Evolutionary conservation across 2,329 filamentous ascomycete genomes (phyloP).

Genomic region (Endothia cerciana): DNA sequence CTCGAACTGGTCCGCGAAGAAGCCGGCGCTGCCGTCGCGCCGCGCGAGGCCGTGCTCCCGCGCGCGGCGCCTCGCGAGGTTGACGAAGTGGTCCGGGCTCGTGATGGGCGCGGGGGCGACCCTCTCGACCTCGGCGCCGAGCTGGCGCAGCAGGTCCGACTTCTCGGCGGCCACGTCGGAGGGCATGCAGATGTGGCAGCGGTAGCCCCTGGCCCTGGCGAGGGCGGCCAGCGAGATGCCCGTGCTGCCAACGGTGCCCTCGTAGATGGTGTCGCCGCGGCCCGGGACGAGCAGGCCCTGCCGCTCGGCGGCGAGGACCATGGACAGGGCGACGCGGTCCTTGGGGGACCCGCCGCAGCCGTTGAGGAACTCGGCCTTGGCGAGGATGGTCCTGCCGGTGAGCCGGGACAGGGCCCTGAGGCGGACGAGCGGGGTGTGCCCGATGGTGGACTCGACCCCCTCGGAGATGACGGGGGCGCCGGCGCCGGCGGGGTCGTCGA

Average conservation of each 20-base stretch:
- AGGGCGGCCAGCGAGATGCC: slow-evolving; percentile 93
- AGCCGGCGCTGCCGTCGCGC: slow-evolving; percentile 70
- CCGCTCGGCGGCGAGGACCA: slow-evolving; percentile 83
- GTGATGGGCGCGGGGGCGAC: slow-evolving; percentile 91
- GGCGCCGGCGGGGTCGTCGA: slow-evolving; percentile 30
- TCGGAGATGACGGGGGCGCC: slow-evolving; percentile 57
- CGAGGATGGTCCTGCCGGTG: slow-evolving; percentile 87
- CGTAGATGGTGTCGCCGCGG: slow-evolving; percentile 92
- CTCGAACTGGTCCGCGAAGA: slow-evolving; percentile 98
- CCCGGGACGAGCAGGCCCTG: slow-evolving; percentile 75
- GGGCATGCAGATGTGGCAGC: slow-evolving; percentile 96
- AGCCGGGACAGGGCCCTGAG: slow-evolving; percentile 84
- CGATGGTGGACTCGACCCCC: slow-evolving; percentile 90
- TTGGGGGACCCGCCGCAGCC: slow-evolving; percentile 93
- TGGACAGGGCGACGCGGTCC: slow-evolving; percentile 88
- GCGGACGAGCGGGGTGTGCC: slow-evolving; percentile 85
- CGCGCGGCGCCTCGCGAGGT: slow-evolving; percentile 80
- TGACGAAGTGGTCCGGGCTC: slow-evolving; percentile 93
- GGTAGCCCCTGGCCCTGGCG: slow-evolving; percentile 85
- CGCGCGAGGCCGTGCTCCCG: slow-evolving; percentile 67
- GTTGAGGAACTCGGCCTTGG: slow-evolving; percentile 95
- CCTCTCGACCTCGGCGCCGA: slow-evolving; percentile 90
- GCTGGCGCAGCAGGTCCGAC: slow-evolving; percentile 81
- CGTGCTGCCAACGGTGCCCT: slow-evolving; percentile 95
- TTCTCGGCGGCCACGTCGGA: slow-evolving; percentile 90